A percentile compares a stretch with the other conserved stretches of the same genome.
Evolutionary conservation across 257 asterid genomes (phyloP).

Genomic region (Solanum dulcamara): DNA sequence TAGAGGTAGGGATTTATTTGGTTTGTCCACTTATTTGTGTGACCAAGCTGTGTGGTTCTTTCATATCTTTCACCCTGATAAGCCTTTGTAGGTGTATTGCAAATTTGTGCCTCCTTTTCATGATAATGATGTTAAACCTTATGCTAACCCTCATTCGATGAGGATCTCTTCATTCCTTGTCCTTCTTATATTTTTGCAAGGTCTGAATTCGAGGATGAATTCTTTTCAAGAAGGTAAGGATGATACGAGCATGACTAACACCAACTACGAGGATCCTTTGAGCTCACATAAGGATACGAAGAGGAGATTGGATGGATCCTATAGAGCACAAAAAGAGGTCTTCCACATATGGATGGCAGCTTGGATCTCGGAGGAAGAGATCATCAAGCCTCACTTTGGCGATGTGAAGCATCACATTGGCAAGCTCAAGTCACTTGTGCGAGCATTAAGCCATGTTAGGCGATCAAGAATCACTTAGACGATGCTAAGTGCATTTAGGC

Average conservation of each 20-base stretch:
- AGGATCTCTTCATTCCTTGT: too few species aligned
- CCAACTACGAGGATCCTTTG: neutral
- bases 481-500: neutral
- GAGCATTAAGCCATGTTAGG: neutral
- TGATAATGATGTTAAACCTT: too few species aligned
- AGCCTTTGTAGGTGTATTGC: too few species aligned
- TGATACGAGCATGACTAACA: neutral
- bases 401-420: neutral
- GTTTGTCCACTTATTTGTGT: too few species aligned
- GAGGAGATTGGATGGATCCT: neutral
- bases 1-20: too few species aligned
- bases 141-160: too few species aligned
- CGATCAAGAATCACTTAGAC: neutral
- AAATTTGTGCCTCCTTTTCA: too few species aligned
- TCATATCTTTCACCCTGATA: too few species aligned
- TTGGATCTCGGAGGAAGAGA: neutral
- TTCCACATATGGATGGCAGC: neutral
- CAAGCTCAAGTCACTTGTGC: neutral
- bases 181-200: too few species aligned
- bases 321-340: neutral
- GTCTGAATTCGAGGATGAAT: too few species aligned
- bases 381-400: neutral
- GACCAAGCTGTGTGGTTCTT: too few species aligned
- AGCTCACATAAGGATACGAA: neutral
- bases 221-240: too few species aligned